Percentiles rank a stretch among this genome's conserved stretches.
phyloP scores from a whole-genome alignment of 257 asterid genomes.

The Paraleonurus japonicus region DNA sequence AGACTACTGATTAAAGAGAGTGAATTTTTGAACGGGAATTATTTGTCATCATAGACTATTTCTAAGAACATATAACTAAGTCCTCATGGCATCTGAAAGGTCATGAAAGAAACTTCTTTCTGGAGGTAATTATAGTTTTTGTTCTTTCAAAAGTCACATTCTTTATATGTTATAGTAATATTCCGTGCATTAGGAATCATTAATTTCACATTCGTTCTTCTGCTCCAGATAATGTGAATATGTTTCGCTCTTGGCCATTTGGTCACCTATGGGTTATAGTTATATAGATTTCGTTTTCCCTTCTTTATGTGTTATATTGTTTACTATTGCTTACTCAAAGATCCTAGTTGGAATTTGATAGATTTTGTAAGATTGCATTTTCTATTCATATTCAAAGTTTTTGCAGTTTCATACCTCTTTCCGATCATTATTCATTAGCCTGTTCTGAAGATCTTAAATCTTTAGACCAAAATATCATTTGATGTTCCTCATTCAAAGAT shows the following conservation, averaged over 20 bases:
- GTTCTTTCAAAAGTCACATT: not conserved
- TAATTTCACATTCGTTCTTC: not conserved
- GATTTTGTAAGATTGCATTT: not conserved
- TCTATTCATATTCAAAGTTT: not conserved
- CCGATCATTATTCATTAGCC: too few relatives aligned
- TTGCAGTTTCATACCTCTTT: too few relatives aligned
- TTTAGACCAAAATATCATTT: not conserved
- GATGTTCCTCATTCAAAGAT: not conserved
- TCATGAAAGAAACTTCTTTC: slow-evolving; percentile 15
- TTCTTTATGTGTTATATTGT: not conserved
- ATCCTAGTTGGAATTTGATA: not conserved
- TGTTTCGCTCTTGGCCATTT: not conserved
- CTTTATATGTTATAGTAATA: not conserved
- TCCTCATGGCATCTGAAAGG: slow-evolving; percentile 23
- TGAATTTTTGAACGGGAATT: slow-evolving; percentile 19
- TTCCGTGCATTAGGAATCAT: not conserved
- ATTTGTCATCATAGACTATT: slow-evolving; percentile 24
- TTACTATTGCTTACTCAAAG: too few relatives aligned
- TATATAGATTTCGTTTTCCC: too few relatives aligned
- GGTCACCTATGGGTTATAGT: not conserved
- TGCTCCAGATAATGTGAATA: not conserved
- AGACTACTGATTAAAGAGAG: slow-evolving; percentile 24
- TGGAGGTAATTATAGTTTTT: slow-evolving; percentile 30
- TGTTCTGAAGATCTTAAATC: not conserved
- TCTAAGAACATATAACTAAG: slow-evolving; percentile 20